Evolutionary conservation across 345 rosid genomes (phyloP).

Genomic region (Sisymbrium irio): DNA sequence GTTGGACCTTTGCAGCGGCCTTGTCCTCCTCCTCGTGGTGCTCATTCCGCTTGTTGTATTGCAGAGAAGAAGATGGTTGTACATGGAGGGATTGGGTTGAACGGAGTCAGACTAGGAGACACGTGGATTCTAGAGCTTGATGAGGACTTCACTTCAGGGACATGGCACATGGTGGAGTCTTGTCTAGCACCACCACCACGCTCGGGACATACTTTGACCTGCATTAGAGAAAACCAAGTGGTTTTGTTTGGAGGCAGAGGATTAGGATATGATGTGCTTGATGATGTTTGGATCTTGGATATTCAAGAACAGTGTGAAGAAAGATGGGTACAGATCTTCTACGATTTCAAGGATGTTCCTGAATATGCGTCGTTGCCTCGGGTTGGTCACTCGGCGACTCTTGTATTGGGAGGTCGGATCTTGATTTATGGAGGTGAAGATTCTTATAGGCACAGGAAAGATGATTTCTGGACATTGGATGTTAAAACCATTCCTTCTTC

Average conservation of each 20-base stretch:
- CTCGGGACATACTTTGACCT: constrained; percentile 90
- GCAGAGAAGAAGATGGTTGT: constrained; percentile 66
- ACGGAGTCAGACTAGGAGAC: constrained; percentile 70
- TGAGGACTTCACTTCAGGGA: constrained; percentile 52
- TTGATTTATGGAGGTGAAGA: constrained; percentile 95
- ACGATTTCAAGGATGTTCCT: constrained; percentile 53
- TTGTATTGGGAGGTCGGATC: constrained; percentile 64
- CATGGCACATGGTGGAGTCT: constrained; percentile 59
- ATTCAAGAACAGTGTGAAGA: constrained; percentile 38
- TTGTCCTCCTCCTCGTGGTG: constrained; percentile 86
- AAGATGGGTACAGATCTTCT: constrained; percentile 64
- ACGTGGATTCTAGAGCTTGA: constrained; percentile 83
- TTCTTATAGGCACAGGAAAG: constrained; percentile 68
- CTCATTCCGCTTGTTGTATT: constrained; percentile 86
- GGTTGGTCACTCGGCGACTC: constrained; percentile 94
- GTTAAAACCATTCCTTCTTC: constrained; percentile 44
- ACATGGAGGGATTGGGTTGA: constrained; percentile 80
- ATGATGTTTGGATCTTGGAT: constrained; percentile 83
- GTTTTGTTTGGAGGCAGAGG: constrained; percentile 96
- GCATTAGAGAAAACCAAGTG: constrained; percentile 46
- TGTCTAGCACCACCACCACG: constrained; percentile 78
- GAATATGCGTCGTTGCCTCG: constrained; percentile 62
- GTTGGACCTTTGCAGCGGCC: constrained; percentile 38
- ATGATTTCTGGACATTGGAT: constrained; percentile 87
- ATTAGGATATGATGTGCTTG: constrained; percentile 70